Evolutionary conservation across 495 filamentous ascomycete species (phyloP).

Genomic region (Hypoxylon crocopeplum): DNA sequence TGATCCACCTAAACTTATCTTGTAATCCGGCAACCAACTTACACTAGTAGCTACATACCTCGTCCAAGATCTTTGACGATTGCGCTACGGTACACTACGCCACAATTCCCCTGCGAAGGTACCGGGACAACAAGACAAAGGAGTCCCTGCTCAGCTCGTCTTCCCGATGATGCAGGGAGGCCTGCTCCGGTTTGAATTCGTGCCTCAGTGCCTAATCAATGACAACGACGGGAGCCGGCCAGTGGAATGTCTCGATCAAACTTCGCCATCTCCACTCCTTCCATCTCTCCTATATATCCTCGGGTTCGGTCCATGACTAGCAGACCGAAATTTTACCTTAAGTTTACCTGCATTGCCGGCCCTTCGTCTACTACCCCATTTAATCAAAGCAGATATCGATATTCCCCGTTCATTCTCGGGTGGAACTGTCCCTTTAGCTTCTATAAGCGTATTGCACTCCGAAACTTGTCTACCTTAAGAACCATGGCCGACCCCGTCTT

Average conservation of each 20-base stretch:
- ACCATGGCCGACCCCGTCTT: slow-evolving; percentile 58
- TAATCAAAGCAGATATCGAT: slow-evolving; percentile 40
- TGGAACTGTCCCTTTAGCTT: slow-evolving; percentile 33
- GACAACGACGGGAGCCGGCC: slow-evolving; percentile 34
- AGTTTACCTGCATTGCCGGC: slow-evolving; percentile 35
- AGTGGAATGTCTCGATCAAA: slow-evolving; percentile 44
- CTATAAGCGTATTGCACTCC: slow-evolving; percentile 18
- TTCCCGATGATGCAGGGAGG: slow-evolving; percentile 44
- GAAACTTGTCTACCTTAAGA: slow-evolving; percentile 46
- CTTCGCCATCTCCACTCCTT: slow-evolving; percentile 42
- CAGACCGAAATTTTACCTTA: slow-evolving; percentile 35
- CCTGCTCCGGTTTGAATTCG: slow-evolving; percentile 49
- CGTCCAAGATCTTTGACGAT: slow-evolving; percentile 24
- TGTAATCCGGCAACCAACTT: slow-evolving; percentile 1
- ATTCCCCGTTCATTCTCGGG: slow-evolving; percentile 38
- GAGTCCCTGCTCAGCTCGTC: slow-evolving; percentile 23
- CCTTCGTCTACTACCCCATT: slow-evolving; percentile 42
- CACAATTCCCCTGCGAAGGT: slow-evolving; percentile 26
- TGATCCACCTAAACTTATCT: slow-evolving; percentile 3
- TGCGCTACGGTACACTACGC: slow-evolving; percentile 28
- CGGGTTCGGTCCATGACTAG: slow-evolving; percentile 43
- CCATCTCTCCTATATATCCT: slow-evolving; percentile 46
- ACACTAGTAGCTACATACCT: slow-evolving; percentile 9
- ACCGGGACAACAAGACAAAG: slow-evolving; percentile 33
- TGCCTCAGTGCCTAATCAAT: slow-evolving; percentile 40